phyloP scores from a whole-genome alignment of 2,329 filamentous ascomycete species.

The Nemania serpens region DNA sequence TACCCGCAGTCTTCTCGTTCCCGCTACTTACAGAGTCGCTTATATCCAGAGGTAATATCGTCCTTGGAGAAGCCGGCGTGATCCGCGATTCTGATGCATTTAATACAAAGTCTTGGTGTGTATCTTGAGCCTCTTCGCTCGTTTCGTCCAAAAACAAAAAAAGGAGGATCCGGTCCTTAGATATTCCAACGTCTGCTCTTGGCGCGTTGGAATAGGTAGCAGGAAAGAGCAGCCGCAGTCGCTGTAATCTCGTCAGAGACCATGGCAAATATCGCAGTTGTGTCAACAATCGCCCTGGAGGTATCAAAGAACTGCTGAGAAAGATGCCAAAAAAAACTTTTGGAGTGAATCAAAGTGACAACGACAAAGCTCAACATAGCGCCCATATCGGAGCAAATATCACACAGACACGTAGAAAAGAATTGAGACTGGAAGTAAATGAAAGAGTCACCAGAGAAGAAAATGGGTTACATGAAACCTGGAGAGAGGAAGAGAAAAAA shows the following conservation, averaged over 20 bases:
- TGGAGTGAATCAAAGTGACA: conserved; percentile 34
- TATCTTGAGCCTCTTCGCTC: conserved; percentile 21
- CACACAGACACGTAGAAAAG: conserved; percentile 36
- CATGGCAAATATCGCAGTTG: conserved; percentile 37
- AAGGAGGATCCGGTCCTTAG: conserved; percentile 19
- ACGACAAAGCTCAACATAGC: conserved; percentile 29
- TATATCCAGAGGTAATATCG: conserved; percentile 22
- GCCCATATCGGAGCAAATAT: conserved; percentile 33
- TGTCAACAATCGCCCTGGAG: conserved; percentile 41
- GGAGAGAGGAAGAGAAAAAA: conserved; percentile 35
- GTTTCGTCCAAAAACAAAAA: conserved; percentile 11
- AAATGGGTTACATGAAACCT: conserved; percentile 33
- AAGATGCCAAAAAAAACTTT: conserved; percentile 42
- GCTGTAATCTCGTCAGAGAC: conserved; percentile 39
- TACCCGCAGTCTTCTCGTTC: conserved; percentile 10
- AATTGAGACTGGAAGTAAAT: conserved; percentile 35
- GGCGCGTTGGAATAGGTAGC: conserved; percentile 10
- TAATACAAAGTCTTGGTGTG: conserved; percentile 23
- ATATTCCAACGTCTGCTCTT: conserved; percentile 23
- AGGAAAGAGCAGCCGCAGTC: conserved; percentile 19
- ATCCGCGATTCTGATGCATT: conserved; percentile 21
- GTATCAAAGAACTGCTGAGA: conserved; percentile 42
- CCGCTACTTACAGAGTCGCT: conserved; percentile 17
- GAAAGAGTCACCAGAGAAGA: conserved; percentile 37
- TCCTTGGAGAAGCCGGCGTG: conserved; percentile 20